A percentile compares a stretch with the other conserved stretches of the same genome.
Evolutionary conservation across 192 early-diverging fungal species (phyloP).

Genomic region (Coemansia sp.): DNA sequence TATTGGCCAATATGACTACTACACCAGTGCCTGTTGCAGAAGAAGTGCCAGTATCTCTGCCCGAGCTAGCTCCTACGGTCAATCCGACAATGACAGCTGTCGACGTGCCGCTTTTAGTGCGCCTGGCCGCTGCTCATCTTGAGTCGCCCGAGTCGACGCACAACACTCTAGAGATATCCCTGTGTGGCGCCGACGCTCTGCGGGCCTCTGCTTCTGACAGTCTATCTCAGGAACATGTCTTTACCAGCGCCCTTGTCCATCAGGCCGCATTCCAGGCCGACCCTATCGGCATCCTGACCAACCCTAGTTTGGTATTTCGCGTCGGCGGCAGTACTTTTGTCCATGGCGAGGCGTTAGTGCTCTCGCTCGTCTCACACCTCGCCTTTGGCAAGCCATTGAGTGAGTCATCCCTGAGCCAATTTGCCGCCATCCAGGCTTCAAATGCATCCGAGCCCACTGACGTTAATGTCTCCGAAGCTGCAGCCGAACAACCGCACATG

Average conservation of each 20-base stretch:
- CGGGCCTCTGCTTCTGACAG: conserved; percentile 9
- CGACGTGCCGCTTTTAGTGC: not conserved
- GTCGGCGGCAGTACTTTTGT: conserved; percentile 23
- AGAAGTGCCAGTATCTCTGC: not conserved
- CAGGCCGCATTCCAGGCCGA: conserved; percentile 22
- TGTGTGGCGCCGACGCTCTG: conserved; percentile 44
- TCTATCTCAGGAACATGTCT: conserved; percentile 15
- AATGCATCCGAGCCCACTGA: not conserved
- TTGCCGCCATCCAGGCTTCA: not conserved
- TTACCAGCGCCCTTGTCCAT: conserved; percentile 18
- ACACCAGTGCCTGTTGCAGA: not conserved
- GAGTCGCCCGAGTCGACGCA: conserved; percentile 2
- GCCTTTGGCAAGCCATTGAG: conserved; percentile 34
- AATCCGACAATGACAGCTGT: conserved; percentile 4
- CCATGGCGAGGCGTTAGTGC: conserved; percentile 38
- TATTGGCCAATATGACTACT: not conserved
- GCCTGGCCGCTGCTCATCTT: conserved; percentile 3
- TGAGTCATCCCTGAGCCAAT: not conserved
- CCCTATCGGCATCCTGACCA: conserved; percentile 27
- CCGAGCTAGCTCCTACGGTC: not conserved
- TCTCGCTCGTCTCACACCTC: conserved; percentile 45
- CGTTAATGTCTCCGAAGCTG: not conserved
- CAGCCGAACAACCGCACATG: conserved; percentile 1
- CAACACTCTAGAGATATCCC: conserved; percentile 27
- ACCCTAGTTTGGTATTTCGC: conserved; percentile 33